Percentiles rank a stretch among this genome's conserved stretches.
phyloP scores from a whole-genome alignment of 2,329 filamentous ascomycete species.

The Claviceps quebecensis region DNA sequence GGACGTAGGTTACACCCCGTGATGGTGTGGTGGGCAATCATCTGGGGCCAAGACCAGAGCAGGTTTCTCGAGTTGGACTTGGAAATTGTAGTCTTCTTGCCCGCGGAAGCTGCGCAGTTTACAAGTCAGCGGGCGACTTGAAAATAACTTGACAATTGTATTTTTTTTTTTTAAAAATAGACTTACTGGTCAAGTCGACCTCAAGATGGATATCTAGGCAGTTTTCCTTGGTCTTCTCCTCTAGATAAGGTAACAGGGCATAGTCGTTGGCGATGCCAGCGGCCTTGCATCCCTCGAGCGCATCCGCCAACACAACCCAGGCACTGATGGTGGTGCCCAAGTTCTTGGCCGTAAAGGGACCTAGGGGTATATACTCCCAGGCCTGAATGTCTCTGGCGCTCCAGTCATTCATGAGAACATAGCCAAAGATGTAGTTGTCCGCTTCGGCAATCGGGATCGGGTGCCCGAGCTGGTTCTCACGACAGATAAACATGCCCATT shows the following conservation, averaged over 20 bases:
- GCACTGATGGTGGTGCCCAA: conserved; percentile 46
- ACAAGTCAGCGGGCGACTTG: not conserved
- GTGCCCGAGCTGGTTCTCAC: conserved; percentile 50
- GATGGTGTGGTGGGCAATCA: conserved; percentile 69
- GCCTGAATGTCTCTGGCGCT: conserved; percentile 47
- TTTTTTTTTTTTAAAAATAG: not conserved
- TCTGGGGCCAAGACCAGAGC: conserved; percentile 71
- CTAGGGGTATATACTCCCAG: conserved; percentile 47
- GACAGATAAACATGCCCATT: conserved; percentile 60
- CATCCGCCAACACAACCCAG: conserved; percentile 49
- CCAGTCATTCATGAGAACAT: conserved; percentile 53
- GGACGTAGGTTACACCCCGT: conserved; percentile 61
- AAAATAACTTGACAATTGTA: not conserved
- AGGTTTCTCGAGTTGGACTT: conserved; percentile 30
- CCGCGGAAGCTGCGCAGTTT: conserved; percentile 14
- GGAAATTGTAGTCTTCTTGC: conserved; percentile 19
- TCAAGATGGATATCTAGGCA: conserved; percentile 24
- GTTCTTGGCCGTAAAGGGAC: conserved; percentile 49
- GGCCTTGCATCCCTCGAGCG: conserved; percentile 25
- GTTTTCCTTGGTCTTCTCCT: conserved; percentile 33
- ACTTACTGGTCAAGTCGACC: conserved; percentile 25
- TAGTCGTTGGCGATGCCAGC: conserved; percentile 19
- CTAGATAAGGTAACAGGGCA: conserved; percentile 30
- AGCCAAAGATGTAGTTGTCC: conserved; percentile 57
- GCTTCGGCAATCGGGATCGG: conserved; percentile 54